Percentiles rank a stretch among this genome's conserved stretches.
phyloP scores from a whole-genome alignment of 2,329 filamentous ascomycete genomes.

The Colletotrichum limetticola region DNA sequence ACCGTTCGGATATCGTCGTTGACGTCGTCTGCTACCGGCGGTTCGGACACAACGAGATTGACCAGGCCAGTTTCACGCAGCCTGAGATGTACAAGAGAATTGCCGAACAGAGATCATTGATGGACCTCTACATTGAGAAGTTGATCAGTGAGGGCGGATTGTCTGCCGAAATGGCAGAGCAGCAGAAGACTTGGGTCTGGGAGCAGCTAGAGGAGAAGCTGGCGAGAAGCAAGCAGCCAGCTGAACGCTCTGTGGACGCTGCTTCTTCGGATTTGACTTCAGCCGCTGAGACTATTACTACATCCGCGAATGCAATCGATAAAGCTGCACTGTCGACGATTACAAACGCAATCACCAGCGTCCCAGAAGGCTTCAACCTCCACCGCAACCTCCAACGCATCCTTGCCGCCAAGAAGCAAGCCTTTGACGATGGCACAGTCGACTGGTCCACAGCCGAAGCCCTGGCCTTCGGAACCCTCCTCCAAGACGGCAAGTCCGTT shows the following conservation, averaged over 20 bases:
- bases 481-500: slow-evolving; percentile 93
- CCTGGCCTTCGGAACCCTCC: slow-evolving; percentile 90
- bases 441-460: slow-evolving; percentile 98
- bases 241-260: slow-evolving; percentile 92
- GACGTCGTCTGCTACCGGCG: slow-evolving; percentile 99
- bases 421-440: slow-evolving; percentile 89
- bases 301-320: slow-evolving; percentile 76
- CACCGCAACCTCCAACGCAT: slow-evolving; percentile 99
- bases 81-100: slow-evolving; percentile 99
- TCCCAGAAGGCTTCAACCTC: slow-evolving; percentile 86
- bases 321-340: slow-evolving; percentile 80
- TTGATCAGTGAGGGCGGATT: slow-evolving; percentile 92
- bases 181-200: slow-evolving; percentile 99
- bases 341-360: slow-evolving; percentile 79
- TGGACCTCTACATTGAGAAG: slow-evolving; percentile 92
- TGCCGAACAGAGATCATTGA: slow-evolving; percentile 80
- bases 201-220: slow-evolving; percentile 98
- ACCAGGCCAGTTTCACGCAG: slow-evolving; percentile 99
- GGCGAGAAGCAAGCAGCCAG: slow-evolving; percentile 92
- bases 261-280: slow-evolving; percentile 75
- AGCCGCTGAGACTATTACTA: slow-evolving; percentile 89
- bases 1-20: slow-evolving; percentile 97
- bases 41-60: slow-evolving; percentile 98
- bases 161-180: slow-evolving; percentile 95
- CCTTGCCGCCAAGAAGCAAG: slow-evolving; percentile 86